Evolutionary conservation across 1,284 basidiomycete species (phyloP).

Genomic region (Trichosporon sp.): DNA sequence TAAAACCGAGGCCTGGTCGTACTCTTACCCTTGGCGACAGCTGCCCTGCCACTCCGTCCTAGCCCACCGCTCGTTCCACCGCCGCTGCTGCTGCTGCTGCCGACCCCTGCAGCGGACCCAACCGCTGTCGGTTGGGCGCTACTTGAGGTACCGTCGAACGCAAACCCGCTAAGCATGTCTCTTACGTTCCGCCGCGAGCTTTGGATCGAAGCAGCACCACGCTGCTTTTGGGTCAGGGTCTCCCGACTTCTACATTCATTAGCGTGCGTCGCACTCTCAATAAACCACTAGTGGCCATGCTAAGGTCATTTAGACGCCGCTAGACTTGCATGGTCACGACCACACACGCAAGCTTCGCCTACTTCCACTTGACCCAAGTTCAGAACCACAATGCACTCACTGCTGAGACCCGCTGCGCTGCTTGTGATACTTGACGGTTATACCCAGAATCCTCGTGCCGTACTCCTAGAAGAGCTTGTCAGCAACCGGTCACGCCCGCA

Average conservation of each 20-base stretch:
- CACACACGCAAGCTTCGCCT: not conserved
- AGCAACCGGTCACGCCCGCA: not conserved
- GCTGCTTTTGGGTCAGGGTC: conserved; percentile 1
- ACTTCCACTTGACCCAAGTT: not conserved
- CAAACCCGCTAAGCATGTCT: not conserved
- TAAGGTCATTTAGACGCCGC: not conserved
- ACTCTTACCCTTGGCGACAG: not conserved
- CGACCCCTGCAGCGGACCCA: not conserved
- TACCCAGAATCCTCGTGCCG: conserved; percentile 20
- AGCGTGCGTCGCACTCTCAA: not conserved
- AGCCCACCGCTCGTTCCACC: not conserved
- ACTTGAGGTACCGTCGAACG: not conserved
- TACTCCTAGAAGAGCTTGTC: conserved; percentile 11
- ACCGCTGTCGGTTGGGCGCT: not conserved
- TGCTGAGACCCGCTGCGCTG: not conserved
- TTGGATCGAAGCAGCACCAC: not conserved
- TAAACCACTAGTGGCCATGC: not conserved
- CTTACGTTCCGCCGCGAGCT: not conserved
- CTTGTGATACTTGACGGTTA: conserved; percentile 11
- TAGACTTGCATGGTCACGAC: not conserved
- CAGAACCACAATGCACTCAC: not conserved
- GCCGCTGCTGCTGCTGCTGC: not conserved
- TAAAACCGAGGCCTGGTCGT: not conserved
- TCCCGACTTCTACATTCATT: not conserved
- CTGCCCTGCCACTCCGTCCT: not conserved